phyloP scores from a whole-genome alignment of 306 rosid genomes.

The Fragaria iinumae region DNA sequence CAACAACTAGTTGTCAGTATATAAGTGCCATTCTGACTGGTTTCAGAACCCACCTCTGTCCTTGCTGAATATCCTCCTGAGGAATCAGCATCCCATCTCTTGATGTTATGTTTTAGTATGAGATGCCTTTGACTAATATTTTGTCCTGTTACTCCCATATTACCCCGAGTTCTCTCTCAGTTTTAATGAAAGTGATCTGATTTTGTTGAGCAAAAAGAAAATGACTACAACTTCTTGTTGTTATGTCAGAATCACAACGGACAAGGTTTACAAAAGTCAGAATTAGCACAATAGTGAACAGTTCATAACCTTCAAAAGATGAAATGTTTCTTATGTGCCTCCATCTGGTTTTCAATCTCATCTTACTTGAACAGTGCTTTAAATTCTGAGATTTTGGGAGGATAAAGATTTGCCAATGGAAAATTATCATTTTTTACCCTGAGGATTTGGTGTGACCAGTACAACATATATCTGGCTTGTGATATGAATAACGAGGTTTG shows the following conservation, averaged over 20 bases:
- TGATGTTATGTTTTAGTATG: neutral
- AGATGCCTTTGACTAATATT: neutral
- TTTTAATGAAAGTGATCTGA: neutral
- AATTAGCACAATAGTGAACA: neutral
- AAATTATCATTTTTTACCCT: neutral
- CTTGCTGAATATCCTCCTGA: neutral
- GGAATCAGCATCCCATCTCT: neutral
- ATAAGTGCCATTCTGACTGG: neutral
- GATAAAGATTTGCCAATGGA: neutral
- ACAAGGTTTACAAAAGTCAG: neutral
- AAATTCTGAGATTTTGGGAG: neutral
- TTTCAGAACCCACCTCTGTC: neutral
- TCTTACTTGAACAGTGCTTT: neutral
- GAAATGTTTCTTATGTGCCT: neutral
- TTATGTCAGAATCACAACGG: neutral
- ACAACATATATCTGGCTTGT: neutral
- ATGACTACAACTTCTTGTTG: neutral
- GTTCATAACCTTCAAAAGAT: neutral
- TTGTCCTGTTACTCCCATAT: neutral
- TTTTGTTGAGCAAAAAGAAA: neutral
- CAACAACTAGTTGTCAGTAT: neutral
- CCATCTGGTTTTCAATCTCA: neutral
- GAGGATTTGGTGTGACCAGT: constrained; percentile 5
- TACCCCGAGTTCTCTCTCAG: neutral
- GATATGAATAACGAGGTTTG: neutral